Evolutionary conservation across 176 grass and related monocot genomes (phyloP).

Genomic region (Guadua angustifolia): DNA sequence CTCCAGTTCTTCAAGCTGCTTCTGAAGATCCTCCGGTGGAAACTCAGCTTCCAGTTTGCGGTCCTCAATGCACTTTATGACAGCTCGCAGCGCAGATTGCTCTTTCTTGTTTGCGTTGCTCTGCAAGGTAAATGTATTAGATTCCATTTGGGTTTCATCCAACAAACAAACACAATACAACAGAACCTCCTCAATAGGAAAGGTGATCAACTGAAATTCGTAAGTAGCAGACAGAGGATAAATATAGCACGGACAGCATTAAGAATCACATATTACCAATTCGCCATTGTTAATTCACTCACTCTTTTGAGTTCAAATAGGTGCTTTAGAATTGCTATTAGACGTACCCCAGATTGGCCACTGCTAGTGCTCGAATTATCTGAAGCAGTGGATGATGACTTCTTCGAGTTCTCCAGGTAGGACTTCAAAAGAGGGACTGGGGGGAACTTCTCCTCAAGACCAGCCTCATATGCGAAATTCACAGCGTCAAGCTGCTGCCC

Average conservation of each 20-base stretch:
- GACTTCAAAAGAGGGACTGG: constrained; percentile 85
- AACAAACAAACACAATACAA: neutral
- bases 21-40: constrained; percentile 67
- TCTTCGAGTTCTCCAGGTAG: constrained; percentile 79
- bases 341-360: constrained; percentile 64
- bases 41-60: constrained; percentile 84
- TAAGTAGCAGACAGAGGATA: neutral
- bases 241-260: constrained; percentile 23
- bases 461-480: constrained; percentile 87
- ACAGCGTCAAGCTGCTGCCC: constrained; percentile 91
- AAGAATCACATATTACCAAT: neutral
- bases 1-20: constrained; percentile 85
- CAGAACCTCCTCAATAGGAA: neutral
- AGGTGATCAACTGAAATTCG: neutral
- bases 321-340: neutral
- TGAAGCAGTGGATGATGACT: constrained; percentile 41
- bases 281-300: neutral
- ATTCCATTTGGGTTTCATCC: neutral
- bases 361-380: constrained; percentile 63
- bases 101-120: constrained; percentile 77
- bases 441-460: constrained; percentile 78
- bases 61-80: constrained; percentile 94
- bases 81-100: constrained; percentile 71
- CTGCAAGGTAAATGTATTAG: constrained; percentile 54
- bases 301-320: constrained; percentile 24